Conservation (phyloP, 2,329 filamentous ascomycete genomes). For the Bipolaris gigantea region DNA sequence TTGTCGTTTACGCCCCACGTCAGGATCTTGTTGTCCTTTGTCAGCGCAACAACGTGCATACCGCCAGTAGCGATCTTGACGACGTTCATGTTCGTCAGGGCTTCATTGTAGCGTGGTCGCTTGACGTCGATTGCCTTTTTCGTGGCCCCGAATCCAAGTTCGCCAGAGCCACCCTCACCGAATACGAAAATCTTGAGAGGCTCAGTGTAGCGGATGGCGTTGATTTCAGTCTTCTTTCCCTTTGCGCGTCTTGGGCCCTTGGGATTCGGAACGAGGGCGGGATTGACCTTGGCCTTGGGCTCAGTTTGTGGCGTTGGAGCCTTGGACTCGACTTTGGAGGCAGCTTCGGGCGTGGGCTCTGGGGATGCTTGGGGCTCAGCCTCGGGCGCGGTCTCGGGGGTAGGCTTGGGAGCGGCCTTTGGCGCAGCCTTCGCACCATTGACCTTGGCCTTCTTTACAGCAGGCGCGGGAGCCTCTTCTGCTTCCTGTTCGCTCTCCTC, state of each 20-base stretch:
- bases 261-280: conserved; percentile 25
- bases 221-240: conserved; percentile 56
- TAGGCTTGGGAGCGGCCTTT: conserved; percentile 11
- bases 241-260: conserved; percentile 38
- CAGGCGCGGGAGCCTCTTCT: conserved; percentile 23
- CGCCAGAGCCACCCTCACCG: conserved; percentile 77
- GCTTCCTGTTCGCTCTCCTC: conserved; percentile 27
- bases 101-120: conserved; percentile 69
- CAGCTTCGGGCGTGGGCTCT: too few relatives aligned
- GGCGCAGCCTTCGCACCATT: conserved; percentile 18
- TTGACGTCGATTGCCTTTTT: conserved; percentile 71
- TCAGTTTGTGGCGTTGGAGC: conserved; percentile 10
- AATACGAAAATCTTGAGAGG: conserved; percentile 76
- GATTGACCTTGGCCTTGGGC: conserved; percentile 18
- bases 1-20: conserved; percentile 91
- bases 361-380: too few relatives aligned
- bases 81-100: conserved; percentile 63
- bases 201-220: conserved; percentile 61
- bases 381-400: neutral
- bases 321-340: neutral
- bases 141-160: conserved; percentile 74
- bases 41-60: conserved; percentile 79
- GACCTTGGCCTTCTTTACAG: conserved; percentile 31
- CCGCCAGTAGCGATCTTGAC: conserved; percentile 78
- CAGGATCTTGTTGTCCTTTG: conserved; percentile 77